Evolutionary conservation across 495 filamentous ascomycete genomes (phyloP).

Genomic region (Extremus antarcticus): DNA sequence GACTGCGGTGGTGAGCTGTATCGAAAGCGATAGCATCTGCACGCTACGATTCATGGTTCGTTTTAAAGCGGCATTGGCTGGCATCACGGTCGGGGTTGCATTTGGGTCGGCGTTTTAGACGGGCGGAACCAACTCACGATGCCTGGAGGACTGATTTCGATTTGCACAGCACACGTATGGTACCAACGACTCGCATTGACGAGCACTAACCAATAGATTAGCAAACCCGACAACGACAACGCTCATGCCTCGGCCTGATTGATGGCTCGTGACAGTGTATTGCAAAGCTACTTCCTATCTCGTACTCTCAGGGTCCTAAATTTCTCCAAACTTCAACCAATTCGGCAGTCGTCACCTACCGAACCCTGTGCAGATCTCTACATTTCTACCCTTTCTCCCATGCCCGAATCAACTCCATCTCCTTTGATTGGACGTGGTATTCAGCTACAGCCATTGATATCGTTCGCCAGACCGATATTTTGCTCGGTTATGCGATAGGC

Average conservation of each 20-base stretch:
- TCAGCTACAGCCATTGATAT: neutral
- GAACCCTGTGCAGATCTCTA: neutral
- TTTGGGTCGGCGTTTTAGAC: neutral
- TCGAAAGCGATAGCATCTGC: slow-evolving; percentile 43
- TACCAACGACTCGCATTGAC: no score
- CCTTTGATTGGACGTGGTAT: neutral
- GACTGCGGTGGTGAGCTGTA: slow-evolving; percentile 73
- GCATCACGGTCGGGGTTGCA: neutral
- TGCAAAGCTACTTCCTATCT: neutral
- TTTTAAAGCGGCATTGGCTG: neutral
- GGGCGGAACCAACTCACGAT: neutral
- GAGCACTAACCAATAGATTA: no score
- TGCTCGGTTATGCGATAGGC: neutral
- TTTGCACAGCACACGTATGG: no score
- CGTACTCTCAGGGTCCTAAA: neutral
- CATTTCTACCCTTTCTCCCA: neutral
- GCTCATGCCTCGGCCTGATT: no score
- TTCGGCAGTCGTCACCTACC: neutral
- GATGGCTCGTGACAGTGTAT: no score
- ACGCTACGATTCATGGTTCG: neutral
- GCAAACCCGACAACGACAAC: no score
- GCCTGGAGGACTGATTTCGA: no score
- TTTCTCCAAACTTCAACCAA: neutral
- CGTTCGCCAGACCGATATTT: neutral
- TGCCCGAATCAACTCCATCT: neutral